Conservation (phyloP, 805 yeast genomes). For the Metschnikowia anglica region DNA sequence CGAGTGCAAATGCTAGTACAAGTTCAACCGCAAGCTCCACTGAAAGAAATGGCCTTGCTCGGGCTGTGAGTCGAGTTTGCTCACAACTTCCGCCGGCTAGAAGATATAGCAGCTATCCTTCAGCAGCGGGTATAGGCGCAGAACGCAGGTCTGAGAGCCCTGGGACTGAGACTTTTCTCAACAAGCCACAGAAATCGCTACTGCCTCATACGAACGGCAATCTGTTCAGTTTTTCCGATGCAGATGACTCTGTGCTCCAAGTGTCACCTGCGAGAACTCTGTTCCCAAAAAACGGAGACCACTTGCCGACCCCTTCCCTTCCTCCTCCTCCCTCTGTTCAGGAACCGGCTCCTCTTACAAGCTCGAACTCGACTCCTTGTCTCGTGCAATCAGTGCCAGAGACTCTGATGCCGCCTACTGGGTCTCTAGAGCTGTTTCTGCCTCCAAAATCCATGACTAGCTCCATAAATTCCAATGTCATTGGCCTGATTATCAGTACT, state of each 20-base stretch:
- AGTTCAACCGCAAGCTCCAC: background rate
- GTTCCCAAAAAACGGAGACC: background rate
- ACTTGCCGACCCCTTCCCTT: background rate
- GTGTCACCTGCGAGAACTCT: slow-evolving; percentile 18
- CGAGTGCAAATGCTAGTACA: too few species aligned
- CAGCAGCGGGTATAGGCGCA: slow-evolving; percentile 1
- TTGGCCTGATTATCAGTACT: slow-evolving; percentile 32
- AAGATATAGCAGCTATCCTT: slow-evolving; percentile 10
- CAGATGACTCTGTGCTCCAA: slow-evolving; percentile 25
- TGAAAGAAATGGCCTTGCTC: background rate
- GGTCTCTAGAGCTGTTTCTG: slow-evolving; percentile 12
- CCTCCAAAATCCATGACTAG: slow-evolving; percentile 23
- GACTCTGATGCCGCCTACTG: background rate
- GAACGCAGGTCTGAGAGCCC: background rate
- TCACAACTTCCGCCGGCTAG: slow-evolving; percentile 9
- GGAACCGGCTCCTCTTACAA: too few species aligned
- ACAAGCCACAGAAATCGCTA: background rate
- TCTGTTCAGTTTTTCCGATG: slow-evolving; percentile 28
- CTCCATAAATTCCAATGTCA: slow-evolving; percentile 25
- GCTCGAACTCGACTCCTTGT: background rate
- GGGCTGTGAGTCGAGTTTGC: slow-evolving; percentile 3
- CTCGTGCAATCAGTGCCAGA: background rate
- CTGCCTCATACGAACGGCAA: background rate
- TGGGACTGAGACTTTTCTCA: background rate
- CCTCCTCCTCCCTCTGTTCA: too few species aligned